Evolutionary conservation across 164 flowering plant species (phyloP), one percentile per base, ranked within the genome.

Genomic region (Nymphaea thermarum): DNA sequence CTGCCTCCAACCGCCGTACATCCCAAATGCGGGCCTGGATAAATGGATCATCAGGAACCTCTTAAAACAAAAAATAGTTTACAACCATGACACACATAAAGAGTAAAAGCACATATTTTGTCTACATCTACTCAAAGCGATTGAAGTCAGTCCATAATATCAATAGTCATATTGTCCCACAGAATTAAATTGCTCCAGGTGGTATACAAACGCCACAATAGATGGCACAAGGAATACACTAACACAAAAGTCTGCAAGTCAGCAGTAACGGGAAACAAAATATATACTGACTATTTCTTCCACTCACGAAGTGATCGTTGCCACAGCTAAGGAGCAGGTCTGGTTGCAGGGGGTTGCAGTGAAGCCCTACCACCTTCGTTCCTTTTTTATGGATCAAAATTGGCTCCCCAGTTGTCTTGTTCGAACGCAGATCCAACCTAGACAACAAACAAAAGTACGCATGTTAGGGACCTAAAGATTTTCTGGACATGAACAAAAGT

Each of bases 1-100:
- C 86, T 70, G 81, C 79, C 79, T 87, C 83, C 51, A 93, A 60
- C 64, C 75, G 79, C 14, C 98, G 90, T 71, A 90, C 75, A 71
- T 93, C 97, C 98, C 97, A 93, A 51, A 93, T 73, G 18, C 97
- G 97, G 70, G 96, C 97, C 97, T 89, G 82, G 11, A 61, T 6
- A 5, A 16, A 61, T 45, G 53, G 53, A 45, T 45, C 53, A 45
- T 45, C 53, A 45, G 53, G 53, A 45, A 5, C 5, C 53, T 45
- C 10, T 45, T 5, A 5, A 45, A 5, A 45, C 53, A 45, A 1
- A 10, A 45, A 45, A 45, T 45, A 10, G 36, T 25, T 25, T 14
- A 12, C 44, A 42, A 64, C 66, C 43, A 63, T 69, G 44, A 57
- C 8, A 59, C 42, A 43, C 5, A 71, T 60, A 60, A 41, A 1